phyloP scores from a whole-genome alignment of 148 eudicot genomes.

The Cornus florida region DNA sequence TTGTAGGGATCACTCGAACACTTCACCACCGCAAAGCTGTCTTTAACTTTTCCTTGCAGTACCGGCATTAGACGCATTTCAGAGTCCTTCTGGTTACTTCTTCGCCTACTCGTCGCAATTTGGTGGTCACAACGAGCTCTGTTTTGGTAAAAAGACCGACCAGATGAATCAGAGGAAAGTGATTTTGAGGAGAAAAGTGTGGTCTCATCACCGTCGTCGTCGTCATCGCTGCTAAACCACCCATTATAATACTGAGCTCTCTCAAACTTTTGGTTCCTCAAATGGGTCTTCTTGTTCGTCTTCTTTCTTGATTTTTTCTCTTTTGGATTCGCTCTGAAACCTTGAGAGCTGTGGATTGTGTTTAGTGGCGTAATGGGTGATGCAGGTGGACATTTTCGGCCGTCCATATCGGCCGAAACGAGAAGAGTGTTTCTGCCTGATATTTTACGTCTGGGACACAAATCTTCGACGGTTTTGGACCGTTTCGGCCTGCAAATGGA shows the following conservation, averaged over 20 bases:
- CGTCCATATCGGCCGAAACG: not conserved
- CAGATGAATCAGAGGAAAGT: constrained; percentile 47
- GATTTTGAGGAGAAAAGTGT: constrained; percentile 53
- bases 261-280: constrained; percentile 10
- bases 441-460: constrained; percentile 28
- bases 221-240: constrained; percentile 50
- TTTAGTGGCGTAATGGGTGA: constrained; percentile 46
- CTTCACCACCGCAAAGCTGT: constrained; percentile 51
- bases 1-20: constrained; percentile 55
- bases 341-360: not conserved
- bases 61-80: not conserved
- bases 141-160: not conserved
- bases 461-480: constrained; percentile 21
- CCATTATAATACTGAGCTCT: constrained; percentile 28
- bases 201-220: constrained; percentile 35
- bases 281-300: constrained; percentile 16
- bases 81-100: not conserved
- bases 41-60: constrained; percentile 32
- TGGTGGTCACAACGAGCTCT: not conserved
- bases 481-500: constrained; percentile 45
- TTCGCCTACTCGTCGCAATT: not conserved
- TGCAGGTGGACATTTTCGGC: constrained; percentile 42
- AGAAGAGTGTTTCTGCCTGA: constrained; percentile 22
- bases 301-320: not conserved
- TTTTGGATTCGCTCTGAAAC: too few relatives aligned